Evolutionary conservation across 345 rosid species (phyloP).

Genomic region (Aethionema arabicum): DNA sequence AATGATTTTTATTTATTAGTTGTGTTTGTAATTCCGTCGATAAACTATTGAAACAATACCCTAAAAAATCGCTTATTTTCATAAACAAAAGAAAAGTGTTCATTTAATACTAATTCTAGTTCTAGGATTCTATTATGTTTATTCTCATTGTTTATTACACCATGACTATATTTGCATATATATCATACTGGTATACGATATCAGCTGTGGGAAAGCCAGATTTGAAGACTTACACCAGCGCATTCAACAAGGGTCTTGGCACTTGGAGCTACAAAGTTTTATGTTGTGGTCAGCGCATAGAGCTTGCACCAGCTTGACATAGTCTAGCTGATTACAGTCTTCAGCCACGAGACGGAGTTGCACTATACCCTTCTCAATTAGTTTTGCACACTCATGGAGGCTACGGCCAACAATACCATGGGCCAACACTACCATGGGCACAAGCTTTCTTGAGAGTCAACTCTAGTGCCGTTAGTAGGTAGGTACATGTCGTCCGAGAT

Average conservation of each 20-base stretch:
- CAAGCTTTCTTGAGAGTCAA: conserved; percentile 68
- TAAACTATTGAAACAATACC: too few relatives aligned
- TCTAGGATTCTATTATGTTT: too few relatives aligned
- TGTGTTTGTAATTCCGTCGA: too few relatives aligned
- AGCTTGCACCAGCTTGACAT: conserved; percentile 72
- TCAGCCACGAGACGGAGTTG: conserved; percentile 80
- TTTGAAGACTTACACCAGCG: conserved; percentile 68
- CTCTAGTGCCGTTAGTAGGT: conserved; percentile 70
- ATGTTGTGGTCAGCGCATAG: conserved; percentile 76
- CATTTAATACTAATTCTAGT: too few relatives aligned
- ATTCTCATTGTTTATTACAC: too few relatives aligned
- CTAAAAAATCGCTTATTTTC: too few relatives aligned
- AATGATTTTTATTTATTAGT: too few relatives aligned
- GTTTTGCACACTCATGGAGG: conserved; percentile 75
- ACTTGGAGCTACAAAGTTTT: conserved; percentile 65
- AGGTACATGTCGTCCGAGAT: conserved; percentile 76
- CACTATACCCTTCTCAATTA: conserved; percentile 71
- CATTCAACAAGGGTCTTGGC: conserved; percentile 90
- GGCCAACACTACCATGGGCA: conserved; percentile 76
- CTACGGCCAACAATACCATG: too few relatives aligned
- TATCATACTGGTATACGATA: too few relatives aligned
- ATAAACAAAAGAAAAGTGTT: too few relatives aligned
- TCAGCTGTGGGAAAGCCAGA: neutral
- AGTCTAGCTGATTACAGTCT: conserved; percentile 85
- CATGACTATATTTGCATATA: too few relatives aligned